Evolutionary conservation across 441 rosid genomes (phyloP), one percentile per base, ranked within the genome.

Genomic region (Raphanus hybrid): DNA sequence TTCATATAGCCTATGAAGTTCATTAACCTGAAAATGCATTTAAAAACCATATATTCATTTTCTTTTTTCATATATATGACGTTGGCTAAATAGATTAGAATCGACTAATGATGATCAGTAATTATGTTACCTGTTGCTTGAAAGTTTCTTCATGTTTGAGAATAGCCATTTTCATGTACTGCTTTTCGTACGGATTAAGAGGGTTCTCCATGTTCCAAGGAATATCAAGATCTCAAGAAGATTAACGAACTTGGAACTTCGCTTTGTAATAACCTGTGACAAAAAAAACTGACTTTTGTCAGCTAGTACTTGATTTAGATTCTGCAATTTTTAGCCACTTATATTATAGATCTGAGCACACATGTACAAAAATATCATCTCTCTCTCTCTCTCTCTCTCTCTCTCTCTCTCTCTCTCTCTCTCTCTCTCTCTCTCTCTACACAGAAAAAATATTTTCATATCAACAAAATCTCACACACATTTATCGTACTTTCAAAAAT

Each of bases 141-240:
- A 96, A 96, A 50, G 97, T 96, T 86, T 93, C 91, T 86, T 96
- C 99, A 77, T 96, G 99, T 77, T 91, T 88, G 65, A 96, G 80
- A 86, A 96, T 96, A 74, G 97, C 97, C 95, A 87, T 78, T 86
- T 85, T 92, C 99, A 96, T 92, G 88, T 60, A 85, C 74, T 93
- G 97, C 87, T 87, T 91, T 45, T 93, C 97, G 77, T 87, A 87
- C 63, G 95, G 89, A 77, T 85, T 83, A 43, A 87, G 85, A 78
- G 84, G 75, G 82, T 90, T 93, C 91, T 87, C 98, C 99, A 96
- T 93, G 61, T 64, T 77, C 34, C 18, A 60, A 35, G 57, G 73
- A 69, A 14, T 74, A 59, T 75, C 65, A 55, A 71, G 62, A 80
- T 74, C 71, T 34, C 70, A 57, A 74, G 27, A 69, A 69, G 73